A percentile compares a stretch with the other conserved stretches of the same genome.
Evolutionary conservation across 2,329 filamentous ascomycete genomes (phyloP).

Genomic region (Cladophialophora exuberans): DNA sequence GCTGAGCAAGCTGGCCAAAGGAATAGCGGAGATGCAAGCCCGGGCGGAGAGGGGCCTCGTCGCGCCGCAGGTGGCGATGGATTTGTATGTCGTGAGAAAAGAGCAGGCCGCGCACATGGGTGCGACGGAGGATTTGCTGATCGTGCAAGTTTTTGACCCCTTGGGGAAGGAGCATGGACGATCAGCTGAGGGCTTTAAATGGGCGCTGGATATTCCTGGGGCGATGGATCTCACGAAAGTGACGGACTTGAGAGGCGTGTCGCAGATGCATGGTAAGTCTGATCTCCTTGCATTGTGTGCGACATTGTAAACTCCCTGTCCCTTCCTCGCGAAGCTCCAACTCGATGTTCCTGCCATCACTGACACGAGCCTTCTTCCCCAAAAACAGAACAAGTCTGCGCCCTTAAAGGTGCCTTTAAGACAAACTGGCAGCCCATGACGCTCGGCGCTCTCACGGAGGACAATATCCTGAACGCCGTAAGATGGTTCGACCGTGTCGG

Average conservation of each 20-base stretch:
- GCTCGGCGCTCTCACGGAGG: conserved; percentile 1
- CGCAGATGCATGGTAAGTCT: conserved; percentile 8
- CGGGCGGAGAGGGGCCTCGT: neutral
- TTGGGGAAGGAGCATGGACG: conserved; percentile 18
- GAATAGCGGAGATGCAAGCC: conserved; percentile 13
- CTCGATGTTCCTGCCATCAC: no score
- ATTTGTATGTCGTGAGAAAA: conserved; percentile 19
- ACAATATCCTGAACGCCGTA: conserved; percentile 10
- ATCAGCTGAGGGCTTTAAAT: conserved; percentile 14
- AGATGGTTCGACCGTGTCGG: conserved; percentile 14
- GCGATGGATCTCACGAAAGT: conserved; percentile 19
- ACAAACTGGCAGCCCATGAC: conserved; percentile 17
- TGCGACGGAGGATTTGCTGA: conserved; percentile 15
- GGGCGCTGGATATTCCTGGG: conserved; percentile 21
- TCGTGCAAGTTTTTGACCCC: conserved; percentile 19
- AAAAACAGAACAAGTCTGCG: conserved; percentile 8
- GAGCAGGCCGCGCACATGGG: conserved; percentile 15
- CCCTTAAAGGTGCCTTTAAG: conserved; percentile 12
- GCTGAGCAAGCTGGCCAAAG: conserved; percentile 9
- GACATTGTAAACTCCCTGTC: no score
- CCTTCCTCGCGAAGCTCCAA: no score
- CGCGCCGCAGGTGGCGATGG: conserved; percentile 10
- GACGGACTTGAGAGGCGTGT: conserved; percentile 11
- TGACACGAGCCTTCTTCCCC: no score
- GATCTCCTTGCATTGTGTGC: no score